Conservation (phyloP, 345 rosid species). For the Populus tremula region DNA sequence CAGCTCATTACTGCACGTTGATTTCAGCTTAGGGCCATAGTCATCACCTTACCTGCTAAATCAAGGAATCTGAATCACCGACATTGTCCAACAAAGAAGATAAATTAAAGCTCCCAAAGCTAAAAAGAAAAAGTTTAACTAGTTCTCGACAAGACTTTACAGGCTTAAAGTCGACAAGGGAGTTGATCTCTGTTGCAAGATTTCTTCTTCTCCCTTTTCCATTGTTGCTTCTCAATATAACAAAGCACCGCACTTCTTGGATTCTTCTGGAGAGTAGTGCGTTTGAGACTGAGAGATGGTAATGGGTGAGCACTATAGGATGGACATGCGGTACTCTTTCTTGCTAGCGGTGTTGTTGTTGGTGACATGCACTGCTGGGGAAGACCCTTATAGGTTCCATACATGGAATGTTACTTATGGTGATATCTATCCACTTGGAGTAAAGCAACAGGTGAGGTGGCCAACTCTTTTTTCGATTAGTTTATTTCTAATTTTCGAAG, state of each 20-base stretch:
- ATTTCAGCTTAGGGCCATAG: not conserved
- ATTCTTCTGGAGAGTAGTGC: not conserved
- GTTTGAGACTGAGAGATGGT: not conserved
- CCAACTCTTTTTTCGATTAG: not conserved
- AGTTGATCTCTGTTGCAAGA: slow-evolving; percentile 2
- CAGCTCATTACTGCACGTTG: not conserved
- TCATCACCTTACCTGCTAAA: not conserved
- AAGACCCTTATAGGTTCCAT: slow-evolving; percentile 60
- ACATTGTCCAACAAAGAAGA: slow-evolving; percentile 20
- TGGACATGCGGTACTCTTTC: slow-evolving; percentile 12
- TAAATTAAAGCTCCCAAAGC: not conserved
- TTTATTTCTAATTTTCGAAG: not conserved
- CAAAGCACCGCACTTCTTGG: no score
- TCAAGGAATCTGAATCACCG: slow-evolving; percentile 16
- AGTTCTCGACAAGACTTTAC: slow-evolving; percentile 15
- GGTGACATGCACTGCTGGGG: slow-evolving; percentile 38
- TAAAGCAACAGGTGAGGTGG: slow-evolving; percentile 49
- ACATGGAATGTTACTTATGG: slow-evolving; percentile 69
- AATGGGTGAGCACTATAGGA: not conserved
- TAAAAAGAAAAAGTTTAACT: not conserved
- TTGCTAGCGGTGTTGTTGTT: slow-evolving; percentile 15
- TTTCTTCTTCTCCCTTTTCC: not conserved
- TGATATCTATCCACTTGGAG: slow-evolving; percentile 67
- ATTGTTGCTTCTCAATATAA: not conserved
- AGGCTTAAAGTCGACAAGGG: slow-evolving; percentile 7